phyloP scores from a whole-genome alignment of 768 basidiomycete species.

The Tubosaeta sp. region DNA sequence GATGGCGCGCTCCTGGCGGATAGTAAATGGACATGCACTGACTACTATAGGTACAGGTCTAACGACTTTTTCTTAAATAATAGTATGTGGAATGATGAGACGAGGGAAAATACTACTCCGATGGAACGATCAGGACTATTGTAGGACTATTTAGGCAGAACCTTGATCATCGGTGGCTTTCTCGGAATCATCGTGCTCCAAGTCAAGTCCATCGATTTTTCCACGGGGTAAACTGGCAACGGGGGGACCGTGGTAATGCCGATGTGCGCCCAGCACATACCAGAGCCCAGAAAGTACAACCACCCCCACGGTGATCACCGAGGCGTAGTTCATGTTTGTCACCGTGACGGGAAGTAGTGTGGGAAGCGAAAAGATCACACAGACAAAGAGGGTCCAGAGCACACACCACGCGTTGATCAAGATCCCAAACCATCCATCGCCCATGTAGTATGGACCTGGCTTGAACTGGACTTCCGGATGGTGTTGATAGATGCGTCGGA shows the following conservation, averaged over 20 bases:
- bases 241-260: constrained; percentile 61
- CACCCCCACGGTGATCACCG: constrained; percentile 30
- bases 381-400: constrained; percentile 43
- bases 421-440: constrained; percentile 45
- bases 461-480: constrained; percentile 58
- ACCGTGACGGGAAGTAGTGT: constrained; percentile 44
- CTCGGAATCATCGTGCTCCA: background rate
- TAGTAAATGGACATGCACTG: no score
- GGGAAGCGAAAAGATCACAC: constrained; percentile 48
- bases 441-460: constrained; percentile 61
- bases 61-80: no score
- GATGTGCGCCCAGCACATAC: constrained; percentile 51
- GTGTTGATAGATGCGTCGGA: constrained; percentile 45
- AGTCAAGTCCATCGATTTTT: background rate
- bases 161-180: background rate
- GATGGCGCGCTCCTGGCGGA: no score
- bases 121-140: background rate
- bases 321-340: constrained; percentile 51
- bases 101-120: background rate
- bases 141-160: background rate
- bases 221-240: constrained; percentile 41
- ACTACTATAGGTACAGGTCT: no score
- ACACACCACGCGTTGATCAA: constrained; percentile 43
- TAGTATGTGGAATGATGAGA: background rate
- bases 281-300: constrained; percentile 36